Evolutionary conservation across 129 eudicot species (phyloP).

Genomic region (Gnaphalium uliginosum): DNA sequence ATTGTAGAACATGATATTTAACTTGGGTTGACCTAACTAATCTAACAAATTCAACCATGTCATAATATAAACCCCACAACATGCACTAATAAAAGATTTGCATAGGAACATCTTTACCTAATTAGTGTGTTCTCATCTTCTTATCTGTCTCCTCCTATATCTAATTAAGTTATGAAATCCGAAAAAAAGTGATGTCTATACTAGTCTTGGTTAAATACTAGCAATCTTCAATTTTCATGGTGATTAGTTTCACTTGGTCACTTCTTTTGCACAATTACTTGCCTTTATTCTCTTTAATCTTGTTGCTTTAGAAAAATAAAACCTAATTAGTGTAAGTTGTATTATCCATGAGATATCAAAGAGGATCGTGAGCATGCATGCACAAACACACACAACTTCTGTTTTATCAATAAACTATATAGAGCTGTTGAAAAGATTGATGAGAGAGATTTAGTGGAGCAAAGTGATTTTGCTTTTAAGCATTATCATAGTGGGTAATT

Average conservation of each 20-base stretch:
- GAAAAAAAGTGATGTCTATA: too few species aligned
- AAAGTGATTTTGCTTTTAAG: constrained; percentile 36
- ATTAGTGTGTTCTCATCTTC: constrained; percentile 2
- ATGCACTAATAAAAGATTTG: constrained; percentile 7
- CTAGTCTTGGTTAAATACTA: neutral
- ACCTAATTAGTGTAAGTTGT: constrained; percentile 22
- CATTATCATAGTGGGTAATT: constrained; percentile 30
- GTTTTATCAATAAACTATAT: constrained; percentile 9
- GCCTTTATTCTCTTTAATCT: neutral
- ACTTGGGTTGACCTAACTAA: constrained; percentile 22
- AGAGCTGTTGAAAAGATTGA: constrained; percentile 14
- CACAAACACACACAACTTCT: constrained; percentile 21
- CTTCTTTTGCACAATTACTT: constrained; percentile 1
- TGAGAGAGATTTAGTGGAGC: constrained; percentile 41
- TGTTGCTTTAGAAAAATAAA: neutral
- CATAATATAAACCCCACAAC: constrained; percentile 12
- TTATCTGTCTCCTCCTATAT: neutral
- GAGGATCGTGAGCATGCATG: constrained; percentile 42
- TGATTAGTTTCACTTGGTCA: constrained; percentile 6
- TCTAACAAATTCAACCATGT: constrained; percentile 1
- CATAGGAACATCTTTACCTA: neutral
- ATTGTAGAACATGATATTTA: too few species aligned
- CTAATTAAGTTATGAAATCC: neutral
- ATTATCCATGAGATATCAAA: constrained; percentile 26
- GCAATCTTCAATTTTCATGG: neutral